Conservation (phyloP, 139 green algal genomes). For the Micractinium conductrix region DNA sequence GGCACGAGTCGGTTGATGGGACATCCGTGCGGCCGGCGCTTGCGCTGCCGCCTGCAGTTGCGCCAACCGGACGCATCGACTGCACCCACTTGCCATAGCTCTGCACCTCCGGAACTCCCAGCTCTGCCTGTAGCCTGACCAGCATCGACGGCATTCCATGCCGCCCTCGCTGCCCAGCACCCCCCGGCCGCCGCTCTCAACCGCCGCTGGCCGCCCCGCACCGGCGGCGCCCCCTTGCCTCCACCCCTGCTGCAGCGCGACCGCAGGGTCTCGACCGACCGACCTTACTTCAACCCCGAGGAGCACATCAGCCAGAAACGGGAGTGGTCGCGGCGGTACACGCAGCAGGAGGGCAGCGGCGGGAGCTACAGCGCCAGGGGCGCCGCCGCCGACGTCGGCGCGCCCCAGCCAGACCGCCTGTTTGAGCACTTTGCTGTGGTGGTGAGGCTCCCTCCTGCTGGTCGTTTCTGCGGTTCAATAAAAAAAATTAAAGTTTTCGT, state of each 20-base stretch:
- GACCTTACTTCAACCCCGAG: constrained; percentile 40
- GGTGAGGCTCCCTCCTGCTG: constrained; percentile 41
- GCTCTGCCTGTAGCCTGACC: not conserved
- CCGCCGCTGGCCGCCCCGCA: too few relatives aligned
- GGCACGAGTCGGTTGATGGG: too few relatives aligned
- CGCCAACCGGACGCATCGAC: too few relatives aligned
- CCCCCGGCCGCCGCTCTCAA: not conserved
- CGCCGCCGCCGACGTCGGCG: not conserved
- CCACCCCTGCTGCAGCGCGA: not conserved
- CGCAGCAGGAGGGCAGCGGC: constrained; percentile 4
- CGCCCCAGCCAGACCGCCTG: constrained; percentile 45
- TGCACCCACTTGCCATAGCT: not conserved
- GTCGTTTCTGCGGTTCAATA: too few relatives aligned
- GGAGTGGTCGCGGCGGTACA: constrained; percentile 18
- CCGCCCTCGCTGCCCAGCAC: not conserved
- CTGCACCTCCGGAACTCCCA: too few relatives aligned
- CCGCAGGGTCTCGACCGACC: not conserved
- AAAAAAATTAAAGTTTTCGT: too few relatives aligned
- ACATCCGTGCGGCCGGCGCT: too few relatives aligned
- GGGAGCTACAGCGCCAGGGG: too few relatives aligned
- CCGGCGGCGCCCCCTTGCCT: too few relatives aligned
- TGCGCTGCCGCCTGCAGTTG: too few relatives aligned
- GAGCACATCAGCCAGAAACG: constrained; percentile 46
- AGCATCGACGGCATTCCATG: too few relatives aligned
- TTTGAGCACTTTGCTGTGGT: constrained; percentile 81